Evolutionary conservation across 1,139 yeast genomes (phyloP).

Genomic region (Hemisphaericaspora lyxosophila): DNA sequence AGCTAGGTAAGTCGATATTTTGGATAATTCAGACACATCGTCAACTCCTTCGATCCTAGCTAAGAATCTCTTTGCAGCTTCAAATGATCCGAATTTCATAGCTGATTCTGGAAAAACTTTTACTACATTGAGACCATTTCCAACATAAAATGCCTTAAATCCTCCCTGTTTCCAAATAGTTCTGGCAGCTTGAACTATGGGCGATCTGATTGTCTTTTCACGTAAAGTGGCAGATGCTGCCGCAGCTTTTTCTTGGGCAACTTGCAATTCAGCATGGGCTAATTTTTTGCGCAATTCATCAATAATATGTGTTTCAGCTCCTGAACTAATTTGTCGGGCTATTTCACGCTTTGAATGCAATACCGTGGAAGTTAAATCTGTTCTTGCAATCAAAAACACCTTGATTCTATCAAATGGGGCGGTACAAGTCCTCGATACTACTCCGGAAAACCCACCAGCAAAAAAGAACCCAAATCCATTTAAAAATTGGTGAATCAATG

Average conservation of each 20-base stretch:
- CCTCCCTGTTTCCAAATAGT: conserved; percentile 91
- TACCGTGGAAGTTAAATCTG: conserved; percentile 72
- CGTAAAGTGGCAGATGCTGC: conserved; percentile 24
- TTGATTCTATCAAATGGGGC: conserved; percentile 96
- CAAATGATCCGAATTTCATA: conserved; percentile 95
- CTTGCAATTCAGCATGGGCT: conserved; percentile 25
- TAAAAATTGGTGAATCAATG: conserved; percentile 72
- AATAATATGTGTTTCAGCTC: conserved; percentile 35
- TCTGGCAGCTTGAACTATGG: conserved; percentile 74
- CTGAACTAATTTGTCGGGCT: conserved; percentile 40
- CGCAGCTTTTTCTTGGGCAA: conserved; percentile 17
- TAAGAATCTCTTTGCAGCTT: conserved; percentile 74
- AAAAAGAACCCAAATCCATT: conserved; percentile 87
- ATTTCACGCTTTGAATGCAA: conserved; percentile 56
- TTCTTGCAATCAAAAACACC: conserved; percentile 88
- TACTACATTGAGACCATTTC: conserved; percentile 89
- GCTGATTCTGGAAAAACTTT: conserved; percentile 98
- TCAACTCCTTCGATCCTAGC: conserved; percentile 76
- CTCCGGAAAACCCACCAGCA: conserved; percentile 96
- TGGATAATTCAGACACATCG: conserved; percentile 71
- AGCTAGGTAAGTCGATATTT: conserved; percentile 77
- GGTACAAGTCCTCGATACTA: conserved; percentile 93
- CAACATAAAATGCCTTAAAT: conserved; percentile 81
- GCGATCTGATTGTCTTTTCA: conserved; percentile 54
- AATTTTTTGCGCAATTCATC: conserved; percentile 36